Percentiles rank a stretch among this genome's conserved stretches.
Conservation (phyloP, 2,329 filamentous ascomycete genomes). For the Fusarium sp. region DNA sequence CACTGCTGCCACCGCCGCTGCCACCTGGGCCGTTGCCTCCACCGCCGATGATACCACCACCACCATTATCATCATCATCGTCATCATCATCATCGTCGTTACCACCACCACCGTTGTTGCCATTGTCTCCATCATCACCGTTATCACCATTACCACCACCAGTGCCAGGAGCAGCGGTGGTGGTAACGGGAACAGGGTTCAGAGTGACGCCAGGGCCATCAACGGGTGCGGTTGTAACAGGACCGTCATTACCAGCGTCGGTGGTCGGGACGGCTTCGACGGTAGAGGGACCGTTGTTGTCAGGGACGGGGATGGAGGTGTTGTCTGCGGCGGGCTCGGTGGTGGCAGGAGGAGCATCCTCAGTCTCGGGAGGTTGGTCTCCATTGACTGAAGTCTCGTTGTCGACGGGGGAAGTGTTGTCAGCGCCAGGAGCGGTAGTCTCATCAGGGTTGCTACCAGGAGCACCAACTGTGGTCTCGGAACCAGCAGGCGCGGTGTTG, state of each 20-base stretch:
- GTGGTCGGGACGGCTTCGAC: neutral
- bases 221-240: neutral
- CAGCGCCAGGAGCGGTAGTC: neutral
- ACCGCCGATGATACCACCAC: neutral
- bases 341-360: neutral
- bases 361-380: neutral
- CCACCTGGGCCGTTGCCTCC: neutral
- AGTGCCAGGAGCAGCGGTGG: neutral
- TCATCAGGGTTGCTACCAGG: neutral
- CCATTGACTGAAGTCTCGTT: neutral
- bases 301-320: neutral
- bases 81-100: neutral
- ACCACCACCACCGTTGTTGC: neutral
- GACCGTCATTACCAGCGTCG: neutral
- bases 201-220: neutral
- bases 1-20: neutral
- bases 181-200: neutral
- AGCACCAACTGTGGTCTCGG: accelerated
- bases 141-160: neutral
- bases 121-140: neutral
- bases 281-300: neutral
- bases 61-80: neutral
- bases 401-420: neutral
- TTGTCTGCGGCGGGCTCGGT: neutral
- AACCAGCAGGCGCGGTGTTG: accelerated